phyloP scores from a whole-genome alignment of 2,329 filamentous ascomycete genomes.

The Fusarium avenaceum region DNA sequence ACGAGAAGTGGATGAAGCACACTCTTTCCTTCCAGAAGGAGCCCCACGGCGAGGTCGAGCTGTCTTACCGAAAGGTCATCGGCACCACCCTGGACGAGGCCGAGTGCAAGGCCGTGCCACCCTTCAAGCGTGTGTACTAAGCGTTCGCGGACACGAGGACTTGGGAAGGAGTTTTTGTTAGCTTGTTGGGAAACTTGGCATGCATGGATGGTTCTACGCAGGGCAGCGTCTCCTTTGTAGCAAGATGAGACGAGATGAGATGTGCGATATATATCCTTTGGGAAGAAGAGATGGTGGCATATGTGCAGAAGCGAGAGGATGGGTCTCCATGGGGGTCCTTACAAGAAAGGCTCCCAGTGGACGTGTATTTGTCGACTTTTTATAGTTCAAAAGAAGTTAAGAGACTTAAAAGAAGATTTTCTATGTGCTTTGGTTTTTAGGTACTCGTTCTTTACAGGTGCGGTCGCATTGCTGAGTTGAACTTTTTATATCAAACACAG shows the following conservation, averaged over 20 bases:
- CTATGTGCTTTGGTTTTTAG: neutral
- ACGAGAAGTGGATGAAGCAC: slow-evolving; percentile 99
- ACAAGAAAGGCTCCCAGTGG: slow-evolving; percentile 24
- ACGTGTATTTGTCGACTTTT: slow-evolving; percentile 45
- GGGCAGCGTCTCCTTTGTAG: slow-evolving; percentile 49
- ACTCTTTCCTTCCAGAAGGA: slow-evolving; percentile 95
- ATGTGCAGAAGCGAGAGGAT: slow-evolving; percentile 31
- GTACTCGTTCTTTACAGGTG: neutral
- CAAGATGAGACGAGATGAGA: slow-evolving; percentile 42
- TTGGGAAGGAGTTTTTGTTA: slow-evolving; percentile 44
- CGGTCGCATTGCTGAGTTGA: too few relatives aligned
- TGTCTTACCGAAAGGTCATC: slow-evolving; percentile 88
- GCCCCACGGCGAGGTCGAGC: slow-evolving; percentile 87
- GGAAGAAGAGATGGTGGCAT: slow-evolving; percentile 20
- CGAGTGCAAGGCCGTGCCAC: slow-evolving; percentile 96
- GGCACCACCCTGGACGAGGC: slow-evolving; percentile 89
- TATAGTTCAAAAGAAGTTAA: slow-evolving; percentile 42
- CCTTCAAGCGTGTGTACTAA: slow-evolving; percentile 95
- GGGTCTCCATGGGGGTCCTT: slow-evolving; percentile 25
- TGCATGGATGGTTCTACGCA: slow-evolving; percentile 49
- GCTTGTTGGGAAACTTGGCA: slow-evolving; percentile 48
- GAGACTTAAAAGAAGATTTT: slow-evolving; percentile 34
- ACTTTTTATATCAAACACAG: too few relatives aligned
- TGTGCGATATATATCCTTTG: slow-evolving; percentile 51
- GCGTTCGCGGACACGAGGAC: slow-evolving; percentile 24